These are phyloP conservation scores for Annulohypoxylon truncatum DNA, from an alignment of 2,329 filamentous ascomycete species.

Conservation along the genomic window DNA sequence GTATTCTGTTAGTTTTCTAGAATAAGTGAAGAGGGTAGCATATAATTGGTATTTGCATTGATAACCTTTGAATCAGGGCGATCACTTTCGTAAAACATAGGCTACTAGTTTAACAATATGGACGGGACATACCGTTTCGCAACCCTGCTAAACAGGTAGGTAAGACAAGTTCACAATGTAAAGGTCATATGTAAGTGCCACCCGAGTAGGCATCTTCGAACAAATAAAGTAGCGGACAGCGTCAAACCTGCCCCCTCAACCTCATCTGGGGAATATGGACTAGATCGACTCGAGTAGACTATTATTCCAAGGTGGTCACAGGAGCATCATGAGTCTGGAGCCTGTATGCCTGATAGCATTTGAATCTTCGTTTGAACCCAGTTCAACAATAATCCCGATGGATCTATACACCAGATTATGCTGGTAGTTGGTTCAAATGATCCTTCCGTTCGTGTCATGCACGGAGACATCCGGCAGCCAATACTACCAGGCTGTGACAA, in stretches of 20 bases:
- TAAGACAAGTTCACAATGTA: background rate
- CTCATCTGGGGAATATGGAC: background rate
- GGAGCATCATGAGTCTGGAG: background rate
- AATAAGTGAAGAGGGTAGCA: background rate
- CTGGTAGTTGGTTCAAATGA: slow-evolving; percentile 3
- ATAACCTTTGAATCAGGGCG: background rate
- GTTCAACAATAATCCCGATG: slow-evolving; percentile 3
- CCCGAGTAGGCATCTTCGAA: background rate
- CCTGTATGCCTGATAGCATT: background rate
- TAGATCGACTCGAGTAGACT: background rate
- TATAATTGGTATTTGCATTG: background rate
- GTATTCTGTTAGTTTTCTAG: background rate
- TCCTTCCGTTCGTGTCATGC: slow-evolving; percentile 11
- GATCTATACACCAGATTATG: background rate
- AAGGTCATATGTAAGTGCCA: background rate
- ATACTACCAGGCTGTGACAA: background rate
- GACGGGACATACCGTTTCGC: background rate
- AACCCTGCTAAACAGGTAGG: background rate
- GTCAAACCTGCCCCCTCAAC: background rate
- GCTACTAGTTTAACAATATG: background rate
- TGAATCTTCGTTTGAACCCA: background rate
- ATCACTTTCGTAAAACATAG: background rate
- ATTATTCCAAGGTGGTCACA: background rate
- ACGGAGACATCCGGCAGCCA: background rate
- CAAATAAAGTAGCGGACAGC: background rate